Percentiles rank a stretch among this genome's conserved stretches.
Evolutionary conservation across 2,329 filamentous ascomycete species (phyloP).

Genomic region (Epichloe sibirici): DNA sequence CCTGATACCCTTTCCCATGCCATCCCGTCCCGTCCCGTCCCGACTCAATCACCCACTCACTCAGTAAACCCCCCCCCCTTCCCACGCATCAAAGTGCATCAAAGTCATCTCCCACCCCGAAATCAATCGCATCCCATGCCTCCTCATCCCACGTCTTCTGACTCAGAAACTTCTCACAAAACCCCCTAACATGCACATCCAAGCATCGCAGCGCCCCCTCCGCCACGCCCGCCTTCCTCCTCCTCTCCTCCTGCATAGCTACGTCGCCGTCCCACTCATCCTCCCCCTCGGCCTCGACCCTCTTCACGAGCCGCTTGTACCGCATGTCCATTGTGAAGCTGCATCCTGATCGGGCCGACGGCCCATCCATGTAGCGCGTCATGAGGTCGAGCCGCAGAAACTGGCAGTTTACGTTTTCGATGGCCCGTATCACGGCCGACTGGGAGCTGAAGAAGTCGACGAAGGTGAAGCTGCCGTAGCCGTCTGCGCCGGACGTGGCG

Average conservation of each 20-base stretch:
- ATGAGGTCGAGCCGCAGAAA: conserved; percentile 24
- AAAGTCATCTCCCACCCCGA: background rate
- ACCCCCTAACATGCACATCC: conserved; percentile 1
- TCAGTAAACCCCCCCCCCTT: background rate
- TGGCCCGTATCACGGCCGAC: conserved; percentile 17
- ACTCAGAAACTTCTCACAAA: conserved; percentile 3
- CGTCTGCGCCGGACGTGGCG: background rate
- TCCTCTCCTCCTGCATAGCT: conserved; percentile 7
- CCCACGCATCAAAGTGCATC: background rate
- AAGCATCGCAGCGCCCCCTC: conserved; percentile 1
- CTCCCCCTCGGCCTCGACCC: background rate
- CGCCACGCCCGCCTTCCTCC: background rate
- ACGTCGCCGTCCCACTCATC: conserved; percentile 12
- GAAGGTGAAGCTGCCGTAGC: conserved; percentile 19
- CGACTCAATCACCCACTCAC: background rate
- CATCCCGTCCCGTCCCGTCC: background rate
- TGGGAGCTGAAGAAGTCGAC: conserved; percentile 21
- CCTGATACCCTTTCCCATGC: no score
- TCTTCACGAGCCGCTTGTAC: background rate
- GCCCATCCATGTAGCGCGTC: conserved; percentile 7
- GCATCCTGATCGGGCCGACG: background rate
- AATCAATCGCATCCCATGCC: background rate
- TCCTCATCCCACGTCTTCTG: background rate
- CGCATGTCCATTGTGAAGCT: conserved; percentile 10
- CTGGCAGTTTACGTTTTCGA: conserved; percentile 23